Evolutionary conservation across 75 land plant species (phyloP), one percentile per base, ranked within the genome.

Genomic region (Chamaecyparis obtusa): DNA sequence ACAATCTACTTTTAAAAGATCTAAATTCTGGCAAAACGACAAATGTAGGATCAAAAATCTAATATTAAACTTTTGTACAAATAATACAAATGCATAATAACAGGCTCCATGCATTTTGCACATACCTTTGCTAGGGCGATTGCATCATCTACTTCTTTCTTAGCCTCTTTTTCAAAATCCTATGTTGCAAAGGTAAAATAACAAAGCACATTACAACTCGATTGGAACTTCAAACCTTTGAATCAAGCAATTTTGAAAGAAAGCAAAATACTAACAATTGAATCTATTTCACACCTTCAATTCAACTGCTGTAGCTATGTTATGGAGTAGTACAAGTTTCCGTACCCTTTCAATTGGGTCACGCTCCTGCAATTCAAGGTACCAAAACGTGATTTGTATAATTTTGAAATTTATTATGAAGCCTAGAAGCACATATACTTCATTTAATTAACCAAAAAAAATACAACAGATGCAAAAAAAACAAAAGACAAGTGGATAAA

Each of bases 281-380:
- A 56, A 49, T 48, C n/a, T 39, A 36, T 64, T 84, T 49, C 44
- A 76, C 81, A 97, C 99, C 99, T 98, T 98, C 75, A 98, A 89
- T 83, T 98, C 99, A 80, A 91, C 88, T 43, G 94, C 99, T 48
- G 96, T 89, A 15, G 94, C 95, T 60, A 98, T 88, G 71, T 96
- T 95, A 89, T 95, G 91, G 30, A 94, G 30, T 69, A 96, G 80
- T 37, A 98, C 83, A 85, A 98, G 83, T 49, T 98, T 98, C 80
- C 99, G 90, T 17, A 98, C 87, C 88, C 99, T 95, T 89, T 98
- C 99, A 93, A 98, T 95, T 46, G 99, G 99, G 89, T 98, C 99
- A 51, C 99, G 96, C 87, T 98, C 99, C 99, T 98, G 92, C 32
- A 90, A 35, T 43, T 24, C 56, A 87, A 30, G 46, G n/a, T 8